phyloP scores from a whole-genome alignment of 495 filamentous ascomycete species.

The Lindgomyces ingoldianus region DNA sequence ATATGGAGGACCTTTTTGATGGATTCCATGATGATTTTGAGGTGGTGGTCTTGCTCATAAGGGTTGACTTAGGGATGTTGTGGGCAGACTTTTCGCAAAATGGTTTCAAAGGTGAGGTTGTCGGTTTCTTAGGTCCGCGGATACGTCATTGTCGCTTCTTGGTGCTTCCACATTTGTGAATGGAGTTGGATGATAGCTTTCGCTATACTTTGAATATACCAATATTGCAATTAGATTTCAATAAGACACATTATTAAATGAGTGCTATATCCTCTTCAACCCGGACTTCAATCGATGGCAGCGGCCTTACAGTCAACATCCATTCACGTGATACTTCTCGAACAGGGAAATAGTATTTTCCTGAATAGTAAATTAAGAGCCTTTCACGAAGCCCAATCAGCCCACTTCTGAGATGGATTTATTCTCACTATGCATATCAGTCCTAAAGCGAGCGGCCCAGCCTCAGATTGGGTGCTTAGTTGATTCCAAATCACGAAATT shows the following conservation, averaged over 20 bases:
- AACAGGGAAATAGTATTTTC: background rate
- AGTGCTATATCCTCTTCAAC: too few species aligned
- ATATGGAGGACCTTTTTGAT: conserved; percentile 29
- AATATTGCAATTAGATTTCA: too few species aligned
- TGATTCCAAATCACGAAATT: background rate
- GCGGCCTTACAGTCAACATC: background rate
- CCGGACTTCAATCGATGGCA: too few species aligned
- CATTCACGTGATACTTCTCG: background rate
- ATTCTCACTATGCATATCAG: too few species aligned
- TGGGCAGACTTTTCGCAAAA: background rate
- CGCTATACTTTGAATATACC: background rate
- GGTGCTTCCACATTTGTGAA: background rate
- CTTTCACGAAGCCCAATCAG: too few species aligned
- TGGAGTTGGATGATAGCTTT: background rate
- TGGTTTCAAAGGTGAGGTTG: background rate
- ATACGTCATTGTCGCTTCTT: background rate
- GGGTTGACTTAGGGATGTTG: background rate
- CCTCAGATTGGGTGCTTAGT: too few species aligned
- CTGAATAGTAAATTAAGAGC: too few species aligned
- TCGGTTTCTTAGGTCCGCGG: background rate
- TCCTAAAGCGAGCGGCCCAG: too few species aligned
- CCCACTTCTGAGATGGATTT: too few species aligned
- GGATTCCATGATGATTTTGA: conserved; percentile 9
- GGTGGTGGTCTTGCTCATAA: background rate
- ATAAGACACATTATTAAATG: too few species aligned